These are phyloP conservation scores for Talaromyces sp. DNA, from an alignment of 2,329 filamentous ascomycete species.

Conservation along the genomic window DNA sequence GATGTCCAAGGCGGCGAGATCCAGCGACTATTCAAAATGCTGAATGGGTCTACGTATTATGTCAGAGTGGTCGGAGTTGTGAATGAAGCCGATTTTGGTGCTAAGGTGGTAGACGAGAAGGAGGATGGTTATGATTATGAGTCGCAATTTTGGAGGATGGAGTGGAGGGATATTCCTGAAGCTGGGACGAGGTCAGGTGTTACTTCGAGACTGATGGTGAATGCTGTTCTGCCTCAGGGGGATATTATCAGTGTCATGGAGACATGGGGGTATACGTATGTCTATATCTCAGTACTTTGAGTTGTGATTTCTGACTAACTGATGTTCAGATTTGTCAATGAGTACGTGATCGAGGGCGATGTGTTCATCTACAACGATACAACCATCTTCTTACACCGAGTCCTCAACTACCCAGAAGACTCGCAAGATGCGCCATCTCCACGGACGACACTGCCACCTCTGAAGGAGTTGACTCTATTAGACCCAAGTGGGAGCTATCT, in stretches of 20 bases:
- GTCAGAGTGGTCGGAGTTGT: slow-evolving; percentile 50
- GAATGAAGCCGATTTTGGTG: slow-evolving; percentile 36
- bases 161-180: slow-evolving; percentile 51
- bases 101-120: slow-evolving; percentile 18
- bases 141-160: slow-evolving; percentile 43
- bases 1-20: slow-evolving; percentile 44
- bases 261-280: slow-evolving; percentile 54
- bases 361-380: slow-evolving; percentile 58
- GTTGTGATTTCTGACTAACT: slow-evolving; percentile 1
- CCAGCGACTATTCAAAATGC: slow-evolving; percentile 46
- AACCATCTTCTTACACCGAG: slow-evolving; percentile 55
- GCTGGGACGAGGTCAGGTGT: slow-evolving; percentile 53
- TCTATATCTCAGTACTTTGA: slow-evolving; percentile 9
- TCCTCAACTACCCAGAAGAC: slow-evolving; percentile 47
- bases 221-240: slow-evolving; percentile 47
- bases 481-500: slow-evolving; percentile 58
- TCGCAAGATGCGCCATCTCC: slow-evolving; percentile 31
- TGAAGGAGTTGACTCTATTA: slow-evolving; percentile 48
- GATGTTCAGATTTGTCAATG: slow-evolving; percentile 51
- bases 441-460: slow-evolving; percentile 40
- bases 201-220: slow-evolving; percentile 52
- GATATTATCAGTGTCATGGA: slow-evolving; percentile 52
- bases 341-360: slow-evolving; percentile 57
- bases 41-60: slow-evolving; percentile 53
- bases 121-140: slow-evolving; percentile 36